Conservation (phyloP, 352 stramenopile species). For the Globisporangium middletonii region DNA sequence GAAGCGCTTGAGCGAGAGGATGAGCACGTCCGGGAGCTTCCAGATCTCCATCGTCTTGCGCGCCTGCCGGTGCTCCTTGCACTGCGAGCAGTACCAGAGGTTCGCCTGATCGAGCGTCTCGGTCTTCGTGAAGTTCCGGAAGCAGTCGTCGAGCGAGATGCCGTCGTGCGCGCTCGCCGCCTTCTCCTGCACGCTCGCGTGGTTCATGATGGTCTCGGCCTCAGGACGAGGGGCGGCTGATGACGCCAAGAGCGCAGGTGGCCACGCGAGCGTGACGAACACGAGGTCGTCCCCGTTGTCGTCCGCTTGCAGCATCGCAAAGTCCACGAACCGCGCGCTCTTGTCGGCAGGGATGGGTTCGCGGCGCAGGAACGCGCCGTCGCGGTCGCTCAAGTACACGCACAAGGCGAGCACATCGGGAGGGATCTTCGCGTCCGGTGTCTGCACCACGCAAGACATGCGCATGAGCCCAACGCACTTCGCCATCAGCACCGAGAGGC, state of each 20-base stretch:
- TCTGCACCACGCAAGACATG: constrained; percentile 2
- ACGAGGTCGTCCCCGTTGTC: constrained; percentile 37
- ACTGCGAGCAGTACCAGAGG: constrained; percentile 79
- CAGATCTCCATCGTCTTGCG: constrained; percentile 81
- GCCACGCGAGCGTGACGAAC: constrained; percentile 53
- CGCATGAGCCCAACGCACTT: background rate
- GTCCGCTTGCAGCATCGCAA: constrained; percentile 32
- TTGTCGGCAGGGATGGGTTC: constrained; percentile 38
- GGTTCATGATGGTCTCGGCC: constrained; percentile 45
- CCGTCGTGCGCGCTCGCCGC: constrained; percentile 15
- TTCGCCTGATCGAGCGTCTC: constrained; percentile 83
- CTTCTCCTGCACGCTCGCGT: constrained; percentile 38
- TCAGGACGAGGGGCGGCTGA: constrained; percentile 36
- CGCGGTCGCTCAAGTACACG: constrained; percentile 49
- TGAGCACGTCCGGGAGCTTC: constrained; percentile 72
- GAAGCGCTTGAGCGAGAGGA: constrained; percentile 87
- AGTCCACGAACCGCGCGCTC: constrained; percentile 45
- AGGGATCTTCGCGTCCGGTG: constrained; percentile 27
- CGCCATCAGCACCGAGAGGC: background rate
- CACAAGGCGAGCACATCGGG: constrained; percentile 37
- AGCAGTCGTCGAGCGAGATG: constrained; percentile 71
- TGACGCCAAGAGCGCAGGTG: constrained; percentile 33
- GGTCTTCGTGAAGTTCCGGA: constrained; percentile 80
- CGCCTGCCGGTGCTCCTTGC: constrained; percentile 72
- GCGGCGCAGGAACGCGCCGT: constrained; percentile 42